Evolutionary conservation across 441 rosid species (phyloP).

Genomic region (Euphorbia corollata): DNA sequence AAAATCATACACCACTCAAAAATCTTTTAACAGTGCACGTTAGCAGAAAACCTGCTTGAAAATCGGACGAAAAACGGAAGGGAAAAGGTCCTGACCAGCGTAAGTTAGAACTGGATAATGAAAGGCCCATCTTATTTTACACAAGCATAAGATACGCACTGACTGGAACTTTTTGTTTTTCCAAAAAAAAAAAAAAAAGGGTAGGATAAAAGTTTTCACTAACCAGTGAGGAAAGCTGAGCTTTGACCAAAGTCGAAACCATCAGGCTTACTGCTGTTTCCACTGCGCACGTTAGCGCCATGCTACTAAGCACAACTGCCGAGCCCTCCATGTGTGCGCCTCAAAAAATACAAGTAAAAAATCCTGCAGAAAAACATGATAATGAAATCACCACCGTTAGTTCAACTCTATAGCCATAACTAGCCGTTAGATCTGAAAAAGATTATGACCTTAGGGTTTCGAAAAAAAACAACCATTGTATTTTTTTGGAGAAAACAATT

Average conservation of each 20-base stretch:
- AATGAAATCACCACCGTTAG: slow-evolving; percentile 25
- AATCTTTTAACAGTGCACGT: too few relatives aligned
- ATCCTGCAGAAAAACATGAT: slow-evolving; percentile 20
- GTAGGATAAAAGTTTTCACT: neutral
- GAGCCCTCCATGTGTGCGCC: slow-evolving; percentile 35
- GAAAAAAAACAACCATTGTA: neutral
- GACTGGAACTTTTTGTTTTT: too few relatives aligned
- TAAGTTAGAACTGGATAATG: neutral
- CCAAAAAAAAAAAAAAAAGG: too few relatives aligned
- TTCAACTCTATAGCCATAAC: slow-evolving; percentile 20
- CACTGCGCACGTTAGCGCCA: slow-evolving; percentile 42
- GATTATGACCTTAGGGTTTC: neutral
- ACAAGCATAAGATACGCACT: too few relatives aligned
- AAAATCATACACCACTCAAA: too few relatives aligned
- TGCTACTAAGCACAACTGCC: slow-evolving; percentile 30
- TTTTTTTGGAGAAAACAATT: neutral
- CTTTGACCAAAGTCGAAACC: slow-evolving; percentile 32
- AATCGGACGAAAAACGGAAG: neutral
- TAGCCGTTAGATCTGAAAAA: slow-evolving; percentile 27
- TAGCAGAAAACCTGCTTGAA: too few relatives aligned
- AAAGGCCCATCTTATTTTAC: too few relatives aligned
- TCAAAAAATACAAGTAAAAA: neutral
- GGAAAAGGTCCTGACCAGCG: slow-evolving; percentile 6
- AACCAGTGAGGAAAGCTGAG: slow-evolving; percentile 39
- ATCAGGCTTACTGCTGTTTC: slow-evolving; percentile 38